Conservation (phyloP, 1,139 yeast genomes). For the Blastobotrys arbuscula region DNA sequence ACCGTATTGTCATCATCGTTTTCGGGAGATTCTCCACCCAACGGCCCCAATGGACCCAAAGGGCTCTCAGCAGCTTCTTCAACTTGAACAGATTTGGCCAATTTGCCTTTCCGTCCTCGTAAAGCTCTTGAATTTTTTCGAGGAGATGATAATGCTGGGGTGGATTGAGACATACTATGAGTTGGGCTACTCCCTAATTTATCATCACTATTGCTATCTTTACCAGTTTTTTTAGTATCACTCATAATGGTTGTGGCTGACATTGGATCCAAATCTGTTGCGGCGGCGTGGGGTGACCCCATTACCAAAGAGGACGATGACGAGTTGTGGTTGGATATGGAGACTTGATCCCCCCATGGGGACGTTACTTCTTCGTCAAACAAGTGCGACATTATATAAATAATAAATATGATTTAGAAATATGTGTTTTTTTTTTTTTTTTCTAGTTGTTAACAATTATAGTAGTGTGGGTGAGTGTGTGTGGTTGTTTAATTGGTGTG, state of each 20-base stretch:
- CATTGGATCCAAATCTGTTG: neutral
- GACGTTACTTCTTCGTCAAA: constrained; percentile 16
- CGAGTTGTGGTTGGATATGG: constrained; percentile 23
- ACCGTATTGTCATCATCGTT: neutral
- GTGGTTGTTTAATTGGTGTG: neutral
- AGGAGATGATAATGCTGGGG: constrained; percentile 12
- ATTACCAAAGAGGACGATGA: constrained; percentile 20
- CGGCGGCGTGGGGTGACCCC: constrained; percentile 4
- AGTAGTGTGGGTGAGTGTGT: neutral
- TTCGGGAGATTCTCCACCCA: neutral
- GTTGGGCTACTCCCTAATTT: neutral
- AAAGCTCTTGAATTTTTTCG: constrained; percentile 10
- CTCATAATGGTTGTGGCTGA: constrained; percentile 3
- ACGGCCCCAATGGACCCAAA: constrained; percentile 13
- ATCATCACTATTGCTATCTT: constrained; percentile 8
- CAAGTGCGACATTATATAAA: constrained; percentile 11
- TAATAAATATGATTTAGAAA: neutral
- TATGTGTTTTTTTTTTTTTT: neutral
- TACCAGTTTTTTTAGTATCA: neutral
- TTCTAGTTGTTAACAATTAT: neutral
- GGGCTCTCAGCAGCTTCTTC: constrained; percentile 12
- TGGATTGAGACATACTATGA: constrained; percentile 5
- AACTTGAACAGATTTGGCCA: constrained; percentile 14
- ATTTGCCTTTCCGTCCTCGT: constrained; percentile 16
- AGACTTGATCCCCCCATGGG: constrained; percentile 29